Conservation (phyloP, 179 eudicot species). For the Silene coronaria region DNA sequence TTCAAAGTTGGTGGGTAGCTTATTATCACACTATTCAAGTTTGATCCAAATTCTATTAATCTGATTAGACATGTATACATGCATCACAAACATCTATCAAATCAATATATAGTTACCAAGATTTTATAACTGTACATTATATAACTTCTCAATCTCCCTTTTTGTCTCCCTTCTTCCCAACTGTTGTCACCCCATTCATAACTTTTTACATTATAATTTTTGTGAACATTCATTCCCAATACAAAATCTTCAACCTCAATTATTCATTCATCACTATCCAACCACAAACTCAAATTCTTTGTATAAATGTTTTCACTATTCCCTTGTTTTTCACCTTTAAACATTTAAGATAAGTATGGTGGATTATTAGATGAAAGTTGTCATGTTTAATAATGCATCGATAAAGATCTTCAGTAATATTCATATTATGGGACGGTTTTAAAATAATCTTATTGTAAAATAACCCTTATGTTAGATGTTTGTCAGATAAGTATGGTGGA, state of each 20-base stretch:
- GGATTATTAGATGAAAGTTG: too few species aligned
- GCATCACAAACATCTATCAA: constrained; percentile 16
- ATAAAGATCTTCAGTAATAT: too few species aligned
- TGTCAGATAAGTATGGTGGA: too few species aligned
- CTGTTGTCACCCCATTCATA: background rate
- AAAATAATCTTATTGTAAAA: too few species aligned
- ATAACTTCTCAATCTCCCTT: constrained; percentile 17
- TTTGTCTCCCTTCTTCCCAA: constrained; percentile 14
- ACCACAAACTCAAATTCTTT: background rate
- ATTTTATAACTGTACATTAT: constrained; percentile 7
- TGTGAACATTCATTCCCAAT: constrained; percentile 3
- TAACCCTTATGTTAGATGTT: too few species aligned
- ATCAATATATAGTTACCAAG: constrained; percentile 14
- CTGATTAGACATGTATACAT: constrained; percentile 9
- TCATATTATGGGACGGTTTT: too few species aligned
- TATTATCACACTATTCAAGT: background rate
- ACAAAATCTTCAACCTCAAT: background rate
- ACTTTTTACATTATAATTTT: background rate
- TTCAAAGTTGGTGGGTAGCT: background rate
- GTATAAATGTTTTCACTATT: too few species aligned
- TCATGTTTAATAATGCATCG: too few species aligned
- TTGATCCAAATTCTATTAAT: constrained; percentile 11
- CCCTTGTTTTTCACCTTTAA: too few species aligned
- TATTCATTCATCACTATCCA: background rate
- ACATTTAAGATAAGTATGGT: too few species aligned